These are phyloP conservation scores for Diversispora epigaea DNA, from an alignment of 192 early-diverging fungal species.

Conservation along the genomic window DNA sequence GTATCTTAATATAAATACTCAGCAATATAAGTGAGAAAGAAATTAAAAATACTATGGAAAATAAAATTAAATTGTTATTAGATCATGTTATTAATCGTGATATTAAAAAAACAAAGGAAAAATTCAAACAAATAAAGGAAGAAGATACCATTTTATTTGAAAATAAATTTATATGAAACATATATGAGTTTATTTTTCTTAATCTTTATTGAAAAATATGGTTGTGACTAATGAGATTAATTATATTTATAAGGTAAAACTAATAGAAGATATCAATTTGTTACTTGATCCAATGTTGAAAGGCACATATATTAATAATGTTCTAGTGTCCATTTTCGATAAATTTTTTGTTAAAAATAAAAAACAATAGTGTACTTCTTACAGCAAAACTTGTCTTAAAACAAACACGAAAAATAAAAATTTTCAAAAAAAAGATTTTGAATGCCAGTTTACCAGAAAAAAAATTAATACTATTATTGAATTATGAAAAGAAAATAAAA, in stretches of 20 bases:
- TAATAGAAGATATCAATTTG: slow-evolving; percentile 6
- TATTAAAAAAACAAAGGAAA: slow-evolving; percentile 11
- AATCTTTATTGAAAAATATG: neutral
- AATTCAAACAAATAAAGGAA: slow-evolving; percentile 2
- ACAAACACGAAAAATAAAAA: slow-evolving; percentile 3
- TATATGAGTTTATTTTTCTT: slow-evolving; percentile 19
- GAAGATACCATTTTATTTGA: neutral
- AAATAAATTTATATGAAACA: slow-evolving; percentile 1
- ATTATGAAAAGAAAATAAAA: neutral
- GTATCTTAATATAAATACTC: neutral
- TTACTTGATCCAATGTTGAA: slow-evolving; percentile 8
- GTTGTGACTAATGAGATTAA: slow-evolving; percentile 10
- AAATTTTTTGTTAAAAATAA: slow-evolving; percentile 12
- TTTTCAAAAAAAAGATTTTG: neutral
- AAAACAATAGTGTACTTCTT: neutral
- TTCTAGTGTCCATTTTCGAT: neutral
- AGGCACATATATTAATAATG: neutral
- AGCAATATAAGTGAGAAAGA: slow-evolving; percentile 3
- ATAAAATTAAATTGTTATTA: neutral
- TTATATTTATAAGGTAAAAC: slow-evolving; percentile 17
- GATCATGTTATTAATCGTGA: slow-evolving; percentile 3
- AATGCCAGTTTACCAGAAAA: neutral
- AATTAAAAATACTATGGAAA: slow-evolving; percentile 1
- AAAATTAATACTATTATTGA: slow-evolving; percentile 14
- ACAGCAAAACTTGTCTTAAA: slow-evolving; percentile 16